Evolutionary conservation across 768 basidiomycete genomes (phyloP).

Genomic region (Leccinellum albellum): DNA sequence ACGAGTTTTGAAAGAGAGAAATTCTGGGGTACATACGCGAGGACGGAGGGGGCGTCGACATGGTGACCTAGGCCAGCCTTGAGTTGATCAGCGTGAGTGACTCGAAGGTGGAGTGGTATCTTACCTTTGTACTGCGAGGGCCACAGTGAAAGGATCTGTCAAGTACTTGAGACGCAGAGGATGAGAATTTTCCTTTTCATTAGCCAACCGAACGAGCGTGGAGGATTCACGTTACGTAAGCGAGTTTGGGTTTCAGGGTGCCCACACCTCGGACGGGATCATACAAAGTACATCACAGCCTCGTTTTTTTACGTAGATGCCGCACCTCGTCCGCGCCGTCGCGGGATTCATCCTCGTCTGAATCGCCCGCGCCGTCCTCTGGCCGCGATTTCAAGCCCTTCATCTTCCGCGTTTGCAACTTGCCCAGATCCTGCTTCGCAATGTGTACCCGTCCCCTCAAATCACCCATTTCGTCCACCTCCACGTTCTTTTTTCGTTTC

Average conservation of each 20-base stretch:
- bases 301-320: constrained; percentile 13
- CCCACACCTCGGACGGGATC: neutral
- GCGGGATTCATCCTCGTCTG: neutral
- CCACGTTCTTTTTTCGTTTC: constrained; percentile 92
- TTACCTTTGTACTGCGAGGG: constrained; percentile 8
- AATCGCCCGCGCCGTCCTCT: neutral
- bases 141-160: neutral
- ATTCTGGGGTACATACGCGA: constrained; percentile 8
- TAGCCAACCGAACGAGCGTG: constrained; percentile 1
- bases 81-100: neutral
- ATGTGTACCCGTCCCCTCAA: constrained; percentile 87
- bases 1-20: neutral
- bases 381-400: constrained; percentile 70
- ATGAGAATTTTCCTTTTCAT: constrained; percentile 20
- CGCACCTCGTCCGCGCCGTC: constrained; percentile 22
- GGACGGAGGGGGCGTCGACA: neutral
- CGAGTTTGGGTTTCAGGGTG: neutral
- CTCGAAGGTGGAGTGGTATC: neutral
- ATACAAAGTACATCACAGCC: constrained; percentile 5
- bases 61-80: constrained; percentile 8
- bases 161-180: neutral
- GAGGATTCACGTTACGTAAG: constrained; percentile 20
- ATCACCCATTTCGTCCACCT: constrained; percentile 98
- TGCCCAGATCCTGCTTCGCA: constrained; percentile 81
- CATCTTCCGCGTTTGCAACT: constrained; percentile 92